phyloP scores from a whole-genome alignment of 257 asterid genomes.

The Solanum dulcamara region DNA sequence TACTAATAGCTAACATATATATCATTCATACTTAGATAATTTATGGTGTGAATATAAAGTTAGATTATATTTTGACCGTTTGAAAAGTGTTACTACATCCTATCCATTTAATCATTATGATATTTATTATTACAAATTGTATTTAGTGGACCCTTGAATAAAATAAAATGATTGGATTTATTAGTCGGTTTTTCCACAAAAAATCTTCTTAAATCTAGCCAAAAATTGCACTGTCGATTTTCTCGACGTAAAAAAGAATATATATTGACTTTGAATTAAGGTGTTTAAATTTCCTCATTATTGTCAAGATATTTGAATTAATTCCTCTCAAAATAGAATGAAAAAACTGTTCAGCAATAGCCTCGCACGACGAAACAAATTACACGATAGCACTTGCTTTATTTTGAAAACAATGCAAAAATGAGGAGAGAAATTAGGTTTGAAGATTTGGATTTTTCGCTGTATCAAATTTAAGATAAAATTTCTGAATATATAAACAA shows the following conservation, averaged over 20 bases:
- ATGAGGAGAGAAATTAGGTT: neutral
- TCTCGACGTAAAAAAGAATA: neutral
- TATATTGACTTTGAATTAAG: neutral
- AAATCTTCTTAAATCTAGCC: neutral
- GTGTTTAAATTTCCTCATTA: neutral
- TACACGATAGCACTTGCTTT: neutral
- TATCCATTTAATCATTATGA: neutral
- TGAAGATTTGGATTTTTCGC: neutral
- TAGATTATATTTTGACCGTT: neutral
- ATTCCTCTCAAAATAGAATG: neutral
- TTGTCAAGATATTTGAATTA: neutral
- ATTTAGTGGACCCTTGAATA: neutral
- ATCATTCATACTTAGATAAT: neutral
- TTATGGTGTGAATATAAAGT: neutral
- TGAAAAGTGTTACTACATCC: neutral
- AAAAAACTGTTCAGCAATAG: rapidly evolving
- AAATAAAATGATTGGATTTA: neutral
- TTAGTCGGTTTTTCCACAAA: neutral
- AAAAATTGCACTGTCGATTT: neutral
- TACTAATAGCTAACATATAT: neutral
- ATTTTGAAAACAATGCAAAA: neutral
- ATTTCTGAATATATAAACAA: no score
- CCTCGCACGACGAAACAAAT: neutral
- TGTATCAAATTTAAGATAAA: no score
- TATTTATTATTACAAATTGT: neutral